Conservation (phyloP, 805 yeast species). For the Wickerhamiella slavikovae region DNA sequence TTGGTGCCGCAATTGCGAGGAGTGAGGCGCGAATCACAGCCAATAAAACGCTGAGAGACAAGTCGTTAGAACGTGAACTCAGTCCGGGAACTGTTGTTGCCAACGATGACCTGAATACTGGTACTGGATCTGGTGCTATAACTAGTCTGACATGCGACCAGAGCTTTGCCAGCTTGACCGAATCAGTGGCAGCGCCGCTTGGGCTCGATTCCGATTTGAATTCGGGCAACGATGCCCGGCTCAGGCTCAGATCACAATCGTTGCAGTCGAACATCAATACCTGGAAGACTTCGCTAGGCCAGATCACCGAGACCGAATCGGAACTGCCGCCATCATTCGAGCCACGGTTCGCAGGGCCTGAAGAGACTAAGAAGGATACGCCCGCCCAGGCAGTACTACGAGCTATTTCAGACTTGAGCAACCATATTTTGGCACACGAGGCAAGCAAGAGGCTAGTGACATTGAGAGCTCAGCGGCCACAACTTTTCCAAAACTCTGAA, state of each 20-base stretch:
- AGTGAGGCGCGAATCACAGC: too few relatives aligned
- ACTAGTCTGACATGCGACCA: background rate
- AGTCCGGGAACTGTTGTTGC: background rate
- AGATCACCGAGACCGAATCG: background rate
- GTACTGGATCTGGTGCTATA: background rate
- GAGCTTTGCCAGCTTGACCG: background rate
- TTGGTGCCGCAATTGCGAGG: background rate
- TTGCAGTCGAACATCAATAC: background rate
- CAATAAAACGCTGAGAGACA: too few relatives aligned
- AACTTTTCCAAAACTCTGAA: conserved; percentile 32
- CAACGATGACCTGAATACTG: too few relatives aligned
- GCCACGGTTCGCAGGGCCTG: too few relatives aligned
- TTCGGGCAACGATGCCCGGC: background rate
- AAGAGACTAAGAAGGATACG: too few relatives aligned
- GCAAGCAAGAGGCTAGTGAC: conserved; percentile 38
- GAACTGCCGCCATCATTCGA: background rate
- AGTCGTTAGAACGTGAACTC: background rate
- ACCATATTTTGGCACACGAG: conserved; percentile 29
- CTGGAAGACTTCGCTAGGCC: background rate
- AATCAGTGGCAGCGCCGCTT: background rate
- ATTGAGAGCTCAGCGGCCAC: conserved; percentile 30
- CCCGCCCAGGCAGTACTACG: background rate
- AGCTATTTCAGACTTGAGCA: conserved; percentile 32
- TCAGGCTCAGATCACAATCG: background rate
- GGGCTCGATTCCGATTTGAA: background rate